A percentile compares a stretch with the other conserved stretches of the same genome.
phyloP scores from a whole-genome alignment of 345 rosid species.

The Brassica nigra region DNA sequence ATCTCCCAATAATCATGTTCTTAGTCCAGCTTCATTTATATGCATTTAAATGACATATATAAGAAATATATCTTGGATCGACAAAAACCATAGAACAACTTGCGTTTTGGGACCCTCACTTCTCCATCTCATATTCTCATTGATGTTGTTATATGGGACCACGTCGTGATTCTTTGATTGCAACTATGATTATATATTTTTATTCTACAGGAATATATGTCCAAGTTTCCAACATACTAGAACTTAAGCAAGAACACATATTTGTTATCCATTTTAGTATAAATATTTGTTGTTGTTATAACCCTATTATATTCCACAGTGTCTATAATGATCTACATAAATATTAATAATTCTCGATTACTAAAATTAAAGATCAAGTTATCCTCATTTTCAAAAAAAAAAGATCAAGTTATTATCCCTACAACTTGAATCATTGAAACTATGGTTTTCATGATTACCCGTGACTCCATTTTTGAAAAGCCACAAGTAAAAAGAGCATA shows the following conservation, averaged over 20 bases:
- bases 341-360: background rate
- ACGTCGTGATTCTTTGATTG: constrained; percentile 30
- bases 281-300: background rate
- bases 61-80: background rate
- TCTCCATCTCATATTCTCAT: background rate
- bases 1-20: too few species aligned
- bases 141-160: constrained; percentile 26
- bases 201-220: background rate
- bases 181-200: constrained; percentile 20
- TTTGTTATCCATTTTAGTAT: background rate
- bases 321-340: background rate
- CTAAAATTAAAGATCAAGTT: background rate
- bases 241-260: constrained; percentile 15
- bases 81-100: constrained; percentile 21
- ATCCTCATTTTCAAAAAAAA: too few species aligned
- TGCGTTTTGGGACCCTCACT: constrained; percentile 10
- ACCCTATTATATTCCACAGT: background rate
- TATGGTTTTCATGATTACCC: constrained; percentile 40
- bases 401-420: constrained; percentile 2
- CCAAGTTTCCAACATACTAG: background rate
- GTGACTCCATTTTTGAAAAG: constrained; percentile 33
- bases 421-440: constrained; percentile 4
- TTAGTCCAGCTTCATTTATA: constrained; percentile 2
- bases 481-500: constrained; percentile 26
- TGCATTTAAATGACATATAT: background rate